phyloP scores from a whole-genome alignment of 1,284 basidiomycete genomes.

The Sporisorium exsertum region DNA sequence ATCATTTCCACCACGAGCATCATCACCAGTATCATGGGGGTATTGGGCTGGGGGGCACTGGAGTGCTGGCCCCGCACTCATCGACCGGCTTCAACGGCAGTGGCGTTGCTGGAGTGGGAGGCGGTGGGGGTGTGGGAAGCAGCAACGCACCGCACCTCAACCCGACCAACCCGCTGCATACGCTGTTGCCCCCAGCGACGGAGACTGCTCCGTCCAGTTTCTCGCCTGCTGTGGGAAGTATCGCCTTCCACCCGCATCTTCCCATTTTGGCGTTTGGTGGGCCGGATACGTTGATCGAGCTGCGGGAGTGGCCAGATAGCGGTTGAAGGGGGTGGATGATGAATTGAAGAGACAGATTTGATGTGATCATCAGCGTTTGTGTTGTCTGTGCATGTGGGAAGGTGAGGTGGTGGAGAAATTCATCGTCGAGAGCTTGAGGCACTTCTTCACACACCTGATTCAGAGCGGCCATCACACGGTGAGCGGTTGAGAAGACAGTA shows the following conservation, averaged over 20 bases:
- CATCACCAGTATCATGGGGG: slow-evolving; percentile 18
- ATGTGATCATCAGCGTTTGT: not conserved
- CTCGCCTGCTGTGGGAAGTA: slow-evolving; percentile 58
- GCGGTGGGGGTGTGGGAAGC: slow-evolving; percentile 1
- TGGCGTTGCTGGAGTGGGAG: not conserved
- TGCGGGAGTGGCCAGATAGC: slow-evolving; percentile 46
- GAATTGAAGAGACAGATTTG: not conserved
- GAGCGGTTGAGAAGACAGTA: slow-evolving; percentile 9
- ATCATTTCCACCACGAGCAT: slow-evolving; percentile 14
- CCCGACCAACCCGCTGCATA: slow-evolving; percentile 31
- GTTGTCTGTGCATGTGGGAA: not conserved
- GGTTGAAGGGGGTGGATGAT: slow-evolving; percentile 9
- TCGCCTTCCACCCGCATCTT: slow-evolving; percentile 66
- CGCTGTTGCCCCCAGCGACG: slow-evolving; percentile 35
- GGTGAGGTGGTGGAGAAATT: no score
- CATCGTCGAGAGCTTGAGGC: no score
- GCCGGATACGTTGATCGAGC: slow-evolving; percentile 53
- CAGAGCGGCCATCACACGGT: not conserved
- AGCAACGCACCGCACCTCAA: slow-evolving; percentile 22
- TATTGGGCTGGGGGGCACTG: slow-evolving; percentile 8
- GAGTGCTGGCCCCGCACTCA: slow-evolving; percentile 6
- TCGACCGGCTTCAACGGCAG: not conserved
- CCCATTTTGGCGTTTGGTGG: slow-evolving; percentile 64
- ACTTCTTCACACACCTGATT: not conserved
- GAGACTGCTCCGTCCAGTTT: slow-evolving; percentile 44